Evolutionary conservation across 768 basidiomycete genomes (phyloP).

Genomic region (Tulasnella sp.): DNA sequence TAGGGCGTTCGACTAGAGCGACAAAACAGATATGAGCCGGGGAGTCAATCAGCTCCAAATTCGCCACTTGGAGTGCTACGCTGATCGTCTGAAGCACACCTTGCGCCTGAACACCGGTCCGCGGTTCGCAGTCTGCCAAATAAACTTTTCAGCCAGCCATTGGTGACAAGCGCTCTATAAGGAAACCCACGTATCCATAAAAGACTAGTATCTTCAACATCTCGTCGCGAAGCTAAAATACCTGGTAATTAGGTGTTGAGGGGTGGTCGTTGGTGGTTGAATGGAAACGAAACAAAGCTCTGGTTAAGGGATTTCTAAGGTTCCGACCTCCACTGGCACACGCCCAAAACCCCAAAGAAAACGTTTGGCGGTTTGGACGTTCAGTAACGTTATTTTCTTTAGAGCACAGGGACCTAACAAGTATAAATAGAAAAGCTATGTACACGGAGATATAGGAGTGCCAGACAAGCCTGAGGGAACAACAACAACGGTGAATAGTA

Average conservation of each 20-base stretch:
- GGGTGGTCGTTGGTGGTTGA: not conserved
- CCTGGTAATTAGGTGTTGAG: not conserved
- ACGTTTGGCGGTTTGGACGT: not conserved
- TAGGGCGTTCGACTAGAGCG: conserved; percentile 57
- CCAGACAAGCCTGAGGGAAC: not conserved
- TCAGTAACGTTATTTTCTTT: not conserved
- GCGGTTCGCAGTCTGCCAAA: conserved; percentile 52
- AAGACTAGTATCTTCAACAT: conserved; percentile 39
- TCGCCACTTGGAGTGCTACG: not conserved
- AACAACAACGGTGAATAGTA: not conserved
- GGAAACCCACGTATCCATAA: conserved; percentile 35
- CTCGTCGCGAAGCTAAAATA: not conserved
- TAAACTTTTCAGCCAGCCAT: not conserved
- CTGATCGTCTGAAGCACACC: conserved; percentile 32
- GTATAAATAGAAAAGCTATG: not conserved
- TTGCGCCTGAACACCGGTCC: conserved; percentile 62
- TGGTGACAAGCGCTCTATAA: not conserved
- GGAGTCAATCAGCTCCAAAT: not conserved
- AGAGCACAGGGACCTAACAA: not conserved
- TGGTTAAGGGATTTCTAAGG: not conserved
- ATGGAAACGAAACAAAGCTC: not conserved
- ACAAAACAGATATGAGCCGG: not conserved
- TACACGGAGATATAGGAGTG: not conserved
- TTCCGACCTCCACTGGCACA: not conserved
- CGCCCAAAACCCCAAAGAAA: not conserved